Base-by-base conservation (phyloP, 2,329 filamentous ascomycete genomes). In the Akanthomyces muscarius region DNA sequence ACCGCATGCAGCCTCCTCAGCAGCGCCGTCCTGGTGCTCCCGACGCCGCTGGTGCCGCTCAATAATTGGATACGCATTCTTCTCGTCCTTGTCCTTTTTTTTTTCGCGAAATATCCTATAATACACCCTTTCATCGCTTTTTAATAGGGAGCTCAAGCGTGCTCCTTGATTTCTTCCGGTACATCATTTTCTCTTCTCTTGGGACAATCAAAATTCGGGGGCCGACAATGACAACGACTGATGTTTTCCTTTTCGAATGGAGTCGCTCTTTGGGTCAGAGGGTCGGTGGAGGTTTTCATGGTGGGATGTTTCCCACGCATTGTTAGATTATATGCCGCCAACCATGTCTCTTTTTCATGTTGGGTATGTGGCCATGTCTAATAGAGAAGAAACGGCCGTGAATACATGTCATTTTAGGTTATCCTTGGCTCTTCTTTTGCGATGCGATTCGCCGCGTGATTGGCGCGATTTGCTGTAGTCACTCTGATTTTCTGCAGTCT, bases 1-100 rank as follows among this genome's bases (percentile, higher is more conserved):
- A 73, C 68, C 76, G 76, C 52, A 73, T 77, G 71, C 62, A 62
- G 54, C 61, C 61, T 48, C 54, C 50, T 60, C 64, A 65, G 60
- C 52, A 61, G 38, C 57, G 52, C 42, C 50, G 44, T 33, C 58
- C 33, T 30, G 63, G 52, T 30, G 57, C 51, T 38, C 52, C 42
- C 28, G 38, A 50, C 14, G 56, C 57, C 14, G 38, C 62, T 13
- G 56, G 41, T 38, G 62, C 33, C 13, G 54, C 56, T 4, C 63
- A 64, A 64, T 64, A 58, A 53, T 48, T n/a, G 38, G 25, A 48
- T 21, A 61, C 18, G 25, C 53, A 50, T 6, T 25, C 14, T 48
- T 30, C n/a, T 28, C 21, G 21, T 61, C 30, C 41, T 61, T 44
- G 33, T 47, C 38, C 47, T 51, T 30, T 45, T 61, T 61, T 25